Percentiles rank a stretch among this genome's conserved stretches.
Conservation (phyloP, 257 asterid species). For the Lithospermum erythrorhizon region DNA sequence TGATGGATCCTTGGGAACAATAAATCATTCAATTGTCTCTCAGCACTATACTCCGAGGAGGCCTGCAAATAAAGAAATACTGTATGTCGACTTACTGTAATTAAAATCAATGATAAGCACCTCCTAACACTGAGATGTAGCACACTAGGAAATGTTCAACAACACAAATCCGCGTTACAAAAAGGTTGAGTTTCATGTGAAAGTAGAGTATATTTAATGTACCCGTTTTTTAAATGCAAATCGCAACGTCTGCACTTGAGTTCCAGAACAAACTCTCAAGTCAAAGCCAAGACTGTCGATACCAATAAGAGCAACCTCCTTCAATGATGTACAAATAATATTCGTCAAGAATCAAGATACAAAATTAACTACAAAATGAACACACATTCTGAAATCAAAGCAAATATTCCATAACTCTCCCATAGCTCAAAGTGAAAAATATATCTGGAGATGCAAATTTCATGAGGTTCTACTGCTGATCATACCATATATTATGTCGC, state of each 20-base stretch:
- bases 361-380: neutral
- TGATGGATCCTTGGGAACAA: conserved; percentile 63
- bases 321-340: conserved; percentile 20
- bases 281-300: conserved; percentile 91
- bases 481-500: too few relatives aligned
- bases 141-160: neutral
- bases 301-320: conserved; percentile 82
- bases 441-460: too few relatives aligned
- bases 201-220: neutral
- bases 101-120: too few relatives aligned
- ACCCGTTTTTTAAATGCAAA: conserved; percentile 85
- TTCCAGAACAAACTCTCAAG: conserved; percentile 84
- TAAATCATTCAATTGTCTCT: conserved; percentile 67
- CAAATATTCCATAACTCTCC: neutral
- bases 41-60: conserved; percentile 86
- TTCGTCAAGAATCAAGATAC: neutral
- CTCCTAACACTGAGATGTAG: neutral
- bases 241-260: conserved; percentile 85
- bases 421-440: too few relatives aligned
- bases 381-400: neutral
- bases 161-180: neutral
- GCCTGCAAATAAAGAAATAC: conserved; percentile 48
- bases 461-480: too few relatives aligned
- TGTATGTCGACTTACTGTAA: neutral
- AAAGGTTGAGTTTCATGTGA: too few relatives aligned